Percentiles rank a stretch among this genome's conserved stretches.
Conservation (phyloP, 768 basidiomycete genomes). For the Austroboletus eburneus region DNA sequence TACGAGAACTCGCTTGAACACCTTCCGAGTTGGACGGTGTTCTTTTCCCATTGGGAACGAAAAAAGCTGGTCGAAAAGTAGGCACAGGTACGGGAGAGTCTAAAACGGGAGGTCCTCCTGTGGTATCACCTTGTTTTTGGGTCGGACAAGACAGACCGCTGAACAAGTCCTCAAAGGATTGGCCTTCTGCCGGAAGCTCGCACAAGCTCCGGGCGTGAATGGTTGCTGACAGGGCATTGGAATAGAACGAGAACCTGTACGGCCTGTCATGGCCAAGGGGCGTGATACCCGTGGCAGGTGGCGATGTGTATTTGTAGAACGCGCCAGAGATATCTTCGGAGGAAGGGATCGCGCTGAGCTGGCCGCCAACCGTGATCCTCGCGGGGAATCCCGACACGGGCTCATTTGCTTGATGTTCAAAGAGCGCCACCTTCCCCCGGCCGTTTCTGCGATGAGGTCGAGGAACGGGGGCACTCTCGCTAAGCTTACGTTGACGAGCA, state of each 20-base stretch:
- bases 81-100: conserved; percentile 9
- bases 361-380: conserved; percentile 26
- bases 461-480: conserved; percentile 72
- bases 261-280: conserved; percentile 75
- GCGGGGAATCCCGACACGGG: conserved; percentile 45
- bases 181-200: conserved; percentile 91
- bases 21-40: conserved; percentile 7
- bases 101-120: conserved; percentile 1
- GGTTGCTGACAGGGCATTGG: conserved; percentile 84
- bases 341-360: conserved; percentile 40
- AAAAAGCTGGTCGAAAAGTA: not conserved
- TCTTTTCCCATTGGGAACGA: conserved; percentile 8
- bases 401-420: conserved; percentile 60
- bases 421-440: conserved; percentile 86
- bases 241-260: conserved; percentile 98
- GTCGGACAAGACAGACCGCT: conserved; percentile 38
- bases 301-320: conserved; percentile 10
- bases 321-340: conserved; percentile 35
- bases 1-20: conserved; percentile 4
- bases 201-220: conserved; percentile 92
- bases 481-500: conserved; percentile 80
- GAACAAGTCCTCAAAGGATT: conserved; percentile 91
- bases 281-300: conserved; percentile 32
- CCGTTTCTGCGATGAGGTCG: conserved; percentile 54
- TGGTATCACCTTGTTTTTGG: conserved; percentile 5